These are phyloP conservation scores for Hyphopichia khmerensis DNA, from an alignment of 1,139 yeast species.

Conservation along the genomic window DNA sequence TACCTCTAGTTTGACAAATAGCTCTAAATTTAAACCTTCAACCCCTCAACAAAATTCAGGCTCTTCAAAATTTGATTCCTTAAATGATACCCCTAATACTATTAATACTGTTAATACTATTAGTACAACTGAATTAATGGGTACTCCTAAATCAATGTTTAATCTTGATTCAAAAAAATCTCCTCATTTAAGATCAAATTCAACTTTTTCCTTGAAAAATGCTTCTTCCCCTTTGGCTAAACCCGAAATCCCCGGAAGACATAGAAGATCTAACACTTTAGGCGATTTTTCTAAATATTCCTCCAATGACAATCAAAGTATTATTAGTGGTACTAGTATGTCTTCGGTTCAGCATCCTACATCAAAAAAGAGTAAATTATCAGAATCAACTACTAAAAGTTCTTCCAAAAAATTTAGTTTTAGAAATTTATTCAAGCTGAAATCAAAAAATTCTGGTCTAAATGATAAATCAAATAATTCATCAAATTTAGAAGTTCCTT, in stretches of 20 bases:
- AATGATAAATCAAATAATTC: slow-evolving; percentile 8
- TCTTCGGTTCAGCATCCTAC: neutral
- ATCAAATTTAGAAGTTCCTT: slow-evolving; percentile 5
- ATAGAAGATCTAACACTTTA: slow-evolving; percentile 26
- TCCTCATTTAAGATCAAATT: slow-evolving; percentile 29
- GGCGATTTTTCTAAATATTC: slow-evolving; percentile 10
- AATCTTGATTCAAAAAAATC: slow-evolving; percentile 11
- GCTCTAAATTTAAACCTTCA: slow-evolving; percentile 1
- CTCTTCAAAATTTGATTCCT: slow-evolving; percentile 1
- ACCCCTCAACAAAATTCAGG: slow-evolving; percentile 2
- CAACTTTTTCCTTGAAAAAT: slow-evolving; percentile 24
- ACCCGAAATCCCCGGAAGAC: slow-evolving; percentile 8
- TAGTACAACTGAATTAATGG: slow-evolving; percentile 3
- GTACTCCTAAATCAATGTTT: slow-evolving; percentile 4
- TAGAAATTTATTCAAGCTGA: slow-evolving; percentile 38
- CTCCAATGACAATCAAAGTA: neutral
- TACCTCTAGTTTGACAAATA: neutral
- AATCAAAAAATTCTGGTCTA: slow-evolving; percentile 28
- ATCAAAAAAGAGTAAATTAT: neutral
- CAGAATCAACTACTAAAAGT: neutral
- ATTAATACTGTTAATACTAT: slow-evolving; percentile 3
- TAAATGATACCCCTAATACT: slow-evolving; percentile 2
- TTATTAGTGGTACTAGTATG: neutral
- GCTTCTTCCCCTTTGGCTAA: neutral
- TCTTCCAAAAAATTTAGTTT: slow-evolving; percentile 37